Evolutionary conservation across 768 basidiomycete genomes (phyloP).

Genomic region (Auriscalpium orientale): DNA sequence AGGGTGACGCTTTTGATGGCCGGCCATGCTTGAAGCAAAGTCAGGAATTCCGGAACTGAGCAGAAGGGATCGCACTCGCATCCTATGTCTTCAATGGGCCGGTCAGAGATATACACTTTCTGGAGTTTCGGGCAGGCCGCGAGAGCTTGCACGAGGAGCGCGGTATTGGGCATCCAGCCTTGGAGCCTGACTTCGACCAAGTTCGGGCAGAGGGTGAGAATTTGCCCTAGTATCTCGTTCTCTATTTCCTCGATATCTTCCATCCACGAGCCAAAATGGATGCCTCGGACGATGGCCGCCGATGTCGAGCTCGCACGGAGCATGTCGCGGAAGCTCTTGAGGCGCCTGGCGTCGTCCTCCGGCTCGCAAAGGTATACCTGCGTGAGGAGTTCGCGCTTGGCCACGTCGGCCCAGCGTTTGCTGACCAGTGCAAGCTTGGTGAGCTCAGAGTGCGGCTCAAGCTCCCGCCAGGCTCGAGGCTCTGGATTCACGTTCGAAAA

Average conservation of each 20-base stretch:
- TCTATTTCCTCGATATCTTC: not conserved
- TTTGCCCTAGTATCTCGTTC: not conserved
- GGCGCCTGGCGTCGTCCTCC: not conserved
- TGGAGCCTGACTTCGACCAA: not conserved
- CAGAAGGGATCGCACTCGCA: no score
- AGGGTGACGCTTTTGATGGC: no score
- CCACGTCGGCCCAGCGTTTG: not conserved
- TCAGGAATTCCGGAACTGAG: no score
- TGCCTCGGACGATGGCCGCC: not conserved
- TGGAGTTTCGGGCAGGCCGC: no score
- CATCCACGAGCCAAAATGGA: not conserved
- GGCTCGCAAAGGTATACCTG: not conserved
- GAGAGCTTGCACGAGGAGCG: no score
- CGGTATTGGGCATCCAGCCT: not conserved
- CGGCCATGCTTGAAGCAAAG: no score
- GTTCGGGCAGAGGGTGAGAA: not conserved
- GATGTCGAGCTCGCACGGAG: not conserved
- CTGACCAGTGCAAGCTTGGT: not conserved
- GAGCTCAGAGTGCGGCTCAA: not conserved
- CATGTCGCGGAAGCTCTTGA: not conserved
- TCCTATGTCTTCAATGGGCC: no score
- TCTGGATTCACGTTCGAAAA: not conserved
- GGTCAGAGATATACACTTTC: no score
- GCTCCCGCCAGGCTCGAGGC: not conserved
- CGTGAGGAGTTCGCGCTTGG: not conserved